A percentile compares a stretch with the other conserved stretches of the same genome.
These are phyloP conservation scores for Durusdinium trenchii DNA, from an alignment of 73 alveolate species.

Conservation along the genomic window DNA sequence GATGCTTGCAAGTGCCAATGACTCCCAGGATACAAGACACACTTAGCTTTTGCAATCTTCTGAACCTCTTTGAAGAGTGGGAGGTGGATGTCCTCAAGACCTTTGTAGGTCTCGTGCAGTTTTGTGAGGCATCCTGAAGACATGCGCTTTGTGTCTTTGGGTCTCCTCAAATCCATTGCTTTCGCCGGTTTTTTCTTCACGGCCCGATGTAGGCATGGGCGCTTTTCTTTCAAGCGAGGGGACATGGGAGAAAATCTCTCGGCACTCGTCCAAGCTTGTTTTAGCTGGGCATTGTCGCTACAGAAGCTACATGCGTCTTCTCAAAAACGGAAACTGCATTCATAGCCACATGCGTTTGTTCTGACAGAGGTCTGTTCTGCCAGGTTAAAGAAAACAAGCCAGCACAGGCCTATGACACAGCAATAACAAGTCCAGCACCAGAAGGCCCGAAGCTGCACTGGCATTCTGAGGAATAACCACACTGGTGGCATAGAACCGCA, in stretches of 20 bases:
- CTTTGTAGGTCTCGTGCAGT: conserved; percentile 8
- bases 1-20: conserved; percentile 73
- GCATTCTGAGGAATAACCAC: too few species aligned
- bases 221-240: background rate
- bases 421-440: too few species aligned
- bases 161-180: background rate
- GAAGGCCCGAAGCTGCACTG: too few species aligned
- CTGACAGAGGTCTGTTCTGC: too few species aligned
- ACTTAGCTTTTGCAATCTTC: background rate
- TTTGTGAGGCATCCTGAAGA: conserved; percentile 37
- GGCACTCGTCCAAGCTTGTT: too few species aligned
- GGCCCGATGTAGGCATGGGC: background rate
- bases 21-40: conserved; percentile 68
- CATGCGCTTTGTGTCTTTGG: background rate
- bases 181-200: conserved; percentile 20
- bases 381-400: too few species aligned
- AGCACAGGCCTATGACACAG: too few species aligned
- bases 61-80: conserved; percentile 61
- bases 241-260: background rate
- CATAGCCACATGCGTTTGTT: too few species aligned
- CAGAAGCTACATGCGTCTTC: too few species aligned
- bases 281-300: too few species aligned
- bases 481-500: too few species aligned
- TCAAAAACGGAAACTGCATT: too few species aligned
- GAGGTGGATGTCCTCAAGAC: conserved; percentile 56